Base-by-base conservation (phyloP, 192 early-diverging fungal genomes). In the Mortierella hygrophila region DNA sequence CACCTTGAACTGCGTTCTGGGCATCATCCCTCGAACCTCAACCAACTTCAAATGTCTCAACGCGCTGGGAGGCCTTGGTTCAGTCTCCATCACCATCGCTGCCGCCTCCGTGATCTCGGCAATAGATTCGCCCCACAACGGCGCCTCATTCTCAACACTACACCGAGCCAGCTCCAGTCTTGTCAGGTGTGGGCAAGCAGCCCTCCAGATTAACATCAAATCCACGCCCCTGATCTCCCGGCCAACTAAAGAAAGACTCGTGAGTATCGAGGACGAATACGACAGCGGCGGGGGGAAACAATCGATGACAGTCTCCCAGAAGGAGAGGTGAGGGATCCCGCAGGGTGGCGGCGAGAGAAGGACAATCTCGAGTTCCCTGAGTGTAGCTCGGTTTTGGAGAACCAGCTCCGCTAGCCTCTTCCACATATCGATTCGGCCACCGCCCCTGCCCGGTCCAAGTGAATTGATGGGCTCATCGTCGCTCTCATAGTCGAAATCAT, bases 201-300 rank as follows among this genome's bases (percentile, higher is more conserved):
- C 41, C 10, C 76, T 49, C 76, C 76, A 77, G 42, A 77, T 23
- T 6, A 70, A 37, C 42, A 77, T 46, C 26, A 77, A 32, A 52
- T 77, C 68, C 15, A 20, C 29, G 1, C 37, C 8, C 26, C 38
- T 46, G 44, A 77, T 77, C 68, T 77, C 76, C 42, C 76, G 63
- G 1, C 76, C 76, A 8, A 35, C 26, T 32, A 77, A 26, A 20
- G 35, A 26, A n/a, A 77, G 29, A 23, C 18, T 26, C 18, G 76
- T 77, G 46, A 77, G 20, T 13, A 44, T 65, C 16, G 75, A 40
- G 4, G 76, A 77, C 29, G 74, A 57, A 10, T 40, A 35, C 2
- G 37, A 69, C 15, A 49, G 13, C 3, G 57, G 26, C 4, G 42
- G 65, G 0, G 76, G 68, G 46, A 77, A 77, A 46, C 76, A 70